Conservation (phyloP, 2,329 filamentous ascomycete genomes). For the Exophiala sp. region DNA sequence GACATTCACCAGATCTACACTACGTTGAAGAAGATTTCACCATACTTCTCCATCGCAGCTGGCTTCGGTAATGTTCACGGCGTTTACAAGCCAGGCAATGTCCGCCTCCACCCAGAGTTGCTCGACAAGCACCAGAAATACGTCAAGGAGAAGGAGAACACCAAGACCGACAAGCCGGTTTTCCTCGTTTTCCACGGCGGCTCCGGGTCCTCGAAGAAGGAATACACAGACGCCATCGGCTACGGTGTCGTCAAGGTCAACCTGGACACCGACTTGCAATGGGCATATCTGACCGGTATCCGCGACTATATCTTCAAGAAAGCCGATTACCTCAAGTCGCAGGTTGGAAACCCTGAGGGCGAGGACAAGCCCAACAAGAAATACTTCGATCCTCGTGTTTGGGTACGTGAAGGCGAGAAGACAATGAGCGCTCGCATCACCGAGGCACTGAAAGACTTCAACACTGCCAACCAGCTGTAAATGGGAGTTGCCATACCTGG, state of each 20-base stretch:
- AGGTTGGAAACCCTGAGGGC: constrained; percentile 93
- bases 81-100: constrained; percentile 97
- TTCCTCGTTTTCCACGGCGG: constrained; percentile 99
- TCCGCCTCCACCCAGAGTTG: constrained; percentile 92
- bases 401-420: constrained; percentile 91
- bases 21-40: constrained; percentile 74
- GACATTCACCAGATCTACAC: constrained; percentile 91
- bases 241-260: constrained; percentile 99
- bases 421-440: constrained; percentile 79
- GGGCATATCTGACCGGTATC: constrained; percentile 84
- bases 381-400: constrained; percentile 81
- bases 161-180: constrained; percentile 78
- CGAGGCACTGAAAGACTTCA: constrained; percentile 85
- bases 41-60: constrained; percentile 96
- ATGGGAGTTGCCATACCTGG: constrained; percentile 3
- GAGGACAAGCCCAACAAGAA: constrained; percentile 99
- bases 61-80: constrained; percentile 99
- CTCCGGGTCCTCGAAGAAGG: constrained; percentile 81
- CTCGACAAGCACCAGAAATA: constrained; percentile 93
- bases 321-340: constrained; percentile 83
- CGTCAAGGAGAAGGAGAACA: constrained; percentile 71
- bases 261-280: constrained; percentile 96
- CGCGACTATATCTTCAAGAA: constrained; percentile 91
- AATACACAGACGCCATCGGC: constrained; percentile 81
- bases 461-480: constrained; percentile 73